These are phyloP conservation scores for Torulaspora microellipsoides DNA, from an alignment of 805 yeast genomes.

Conservation along the genomic window DNA sequence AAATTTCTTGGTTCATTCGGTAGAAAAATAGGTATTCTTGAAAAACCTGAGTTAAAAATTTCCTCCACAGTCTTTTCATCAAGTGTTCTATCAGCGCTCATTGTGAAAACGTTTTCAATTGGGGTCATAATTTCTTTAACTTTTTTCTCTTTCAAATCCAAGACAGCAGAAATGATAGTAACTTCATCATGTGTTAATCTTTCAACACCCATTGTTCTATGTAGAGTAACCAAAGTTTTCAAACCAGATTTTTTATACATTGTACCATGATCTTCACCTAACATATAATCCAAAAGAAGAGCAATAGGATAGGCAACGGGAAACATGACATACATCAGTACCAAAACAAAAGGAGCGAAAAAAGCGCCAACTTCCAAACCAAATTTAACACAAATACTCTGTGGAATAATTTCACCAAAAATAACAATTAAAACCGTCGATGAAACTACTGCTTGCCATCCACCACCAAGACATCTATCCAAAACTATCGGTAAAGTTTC, in stretches of 20 bases:
- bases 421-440: slow-evolving; percentile 91
- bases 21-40: slow-evolving; percentile 88
- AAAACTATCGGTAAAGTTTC: slow-evolving; percentile 92
- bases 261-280: slow-evolving; percentile 97
- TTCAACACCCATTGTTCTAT: slow-evolving; percentile 92
- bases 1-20: slow-evolving; percentile 88
- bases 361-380: slow-evolving; percentile 89
- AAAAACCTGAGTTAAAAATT: slow-evolving; percentile 89
- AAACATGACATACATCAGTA: slow-evolving; percentile 82
- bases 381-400: slow-evolving; percentile 85
- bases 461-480: slow-evolving; percentile 92
- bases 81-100: slow-evolving; percentile 75
- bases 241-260: slow-evolving; percentile 88
- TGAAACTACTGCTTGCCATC: slow-evolving; percentile 92
- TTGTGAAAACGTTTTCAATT: slow-evolving; percentile 79
- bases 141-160: slow-evolving; percentile 87
- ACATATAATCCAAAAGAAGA: slow-evolving; percentile 64
- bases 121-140: slow-evolving; percentile 93
- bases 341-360: slow-evolving; percentile 81
- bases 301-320: slow-evolving; percentile 94
- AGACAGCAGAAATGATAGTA: slow-evolving; percentile 88
- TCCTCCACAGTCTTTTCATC: slow-evolving; percentile 84
- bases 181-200: slow-evolving; percentile 92
- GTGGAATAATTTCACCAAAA: slow-evolving; percentile 96
- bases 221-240: slow-evolving; percentile 88